Conservation (phyloP, 140 eudicot genomes). For the Stevia rebaudiana region DNA sequence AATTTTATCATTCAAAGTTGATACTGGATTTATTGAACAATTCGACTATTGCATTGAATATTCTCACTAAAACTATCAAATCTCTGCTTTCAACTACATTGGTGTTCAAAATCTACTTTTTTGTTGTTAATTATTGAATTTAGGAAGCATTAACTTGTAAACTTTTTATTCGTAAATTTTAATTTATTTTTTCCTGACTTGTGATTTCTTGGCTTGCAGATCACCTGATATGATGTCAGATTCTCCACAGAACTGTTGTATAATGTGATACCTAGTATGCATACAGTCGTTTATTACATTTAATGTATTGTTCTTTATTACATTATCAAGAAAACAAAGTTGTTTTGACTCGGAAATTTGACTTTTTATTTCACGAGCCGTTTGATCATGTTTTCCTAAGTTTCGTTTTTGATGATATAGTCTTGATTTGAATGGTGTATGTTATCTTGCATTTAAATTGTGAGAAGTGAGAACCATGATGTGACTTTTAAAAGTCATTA, state of each 20-base stretch:
- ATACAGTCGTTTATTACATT: conserved; percentile 12
- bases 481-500: conserved; percentile 11
- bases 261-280: conserved; percentile 53
- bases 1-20: not conserved
- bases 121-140: no score
- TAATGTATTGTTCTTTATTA: conserved; percentile 27
- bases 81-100: not conserved
- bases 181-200: not conserved
- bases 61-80: not conserved
- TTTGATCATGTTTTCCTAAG: not conserved
- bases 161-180: not conserved
- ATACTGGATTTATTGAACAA: not conserved
- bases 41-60: not conserved
- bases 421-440: not conserved
- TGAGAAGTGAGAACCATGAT: not conserved
- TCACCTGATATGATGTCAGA: conserved; percentile 85
- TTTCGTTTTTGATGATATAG: not conserved
- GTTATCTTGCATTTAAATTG: not conserved
- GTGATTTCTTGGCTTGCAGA: conserved; percentile 42
- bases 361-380: not conserved
- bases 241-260: conserved; percentile 71
- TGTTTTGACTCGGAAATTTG: conserved; percentile 18
- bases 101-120: not conserved
- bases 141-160: not conserved
- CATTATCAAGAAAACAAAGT: conserved; percentile 18